These are phyloP conservation scores for Elongisporangium anandrum DNA, from an alignment of 352 stramenopile species.

Conservation along the genomic window DNA sequence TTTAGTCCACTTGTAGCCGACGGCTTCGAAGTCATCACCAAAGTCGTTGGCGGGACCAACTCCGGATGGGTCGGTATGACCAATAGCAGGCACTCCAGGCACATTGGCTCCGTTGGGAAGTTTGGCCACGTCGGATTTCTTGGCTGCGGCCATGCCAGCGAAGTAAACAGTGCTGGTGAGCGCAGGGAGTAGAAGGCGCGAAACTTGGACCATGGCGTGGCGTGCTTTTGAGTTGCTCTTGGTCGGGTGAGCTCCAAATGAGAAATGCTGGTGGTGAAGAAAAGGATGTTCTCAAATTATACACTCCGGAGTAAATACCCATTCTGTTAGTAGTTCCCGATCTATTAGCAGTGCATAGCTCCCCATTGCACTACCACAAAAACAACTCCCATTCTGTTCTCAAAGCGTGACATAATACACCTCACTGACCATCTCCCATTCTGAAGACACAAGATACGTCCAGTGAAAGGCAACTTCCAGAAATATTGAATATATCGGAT, in stretches of 20 bases:
- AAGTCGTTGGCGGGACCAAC: slow-evolving; percentile 21
- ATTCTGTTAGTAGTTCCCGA: background rate
- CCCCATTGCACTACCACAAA: background rate
- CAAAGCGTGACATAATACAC: background rate
- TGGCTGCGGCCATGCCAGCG: background rate
- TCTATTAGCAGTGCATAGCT: too few relatives aligned
- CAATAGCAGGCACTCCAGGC: slow-evolving; percentile 14
- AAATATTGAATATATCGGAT: background rate
- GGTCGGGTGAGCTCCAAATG: background rate
- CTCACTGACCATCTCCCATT: background rate
- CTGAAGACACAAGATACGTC: background rate
- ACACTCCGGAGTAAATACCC: too few relatives aligned
- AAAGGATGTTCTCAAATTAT: too few relatives aligned
- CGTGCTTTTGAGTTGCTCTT: background rate
- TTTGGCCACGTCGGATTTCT: slow-evolving; percentile 7
- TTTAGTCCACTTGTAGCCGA: slow-evolving; percentile 16
- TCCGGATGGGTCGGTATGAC: slow-evolving; percentile 15
- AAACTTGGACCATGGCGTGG: background rate
- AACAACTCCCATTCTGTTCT: background rate
- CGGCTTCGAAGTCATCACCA: slow-evolving; percentile 14
- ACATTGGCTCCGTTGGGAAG: slow-evolving; percentile 31
- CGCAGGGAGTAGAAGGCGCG: background rate
- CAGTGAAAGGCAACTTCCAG: background rate
- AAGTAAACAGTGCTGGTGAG: background rate
- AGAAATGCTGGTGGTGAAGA: background rate